Evolutionary conservation across 2,329 filamentous ascomycete species (phyloP), one percentile per base, ranked within the genome.

Genomic region (Ophiocordyceps camponoti-floridani): DNA sequence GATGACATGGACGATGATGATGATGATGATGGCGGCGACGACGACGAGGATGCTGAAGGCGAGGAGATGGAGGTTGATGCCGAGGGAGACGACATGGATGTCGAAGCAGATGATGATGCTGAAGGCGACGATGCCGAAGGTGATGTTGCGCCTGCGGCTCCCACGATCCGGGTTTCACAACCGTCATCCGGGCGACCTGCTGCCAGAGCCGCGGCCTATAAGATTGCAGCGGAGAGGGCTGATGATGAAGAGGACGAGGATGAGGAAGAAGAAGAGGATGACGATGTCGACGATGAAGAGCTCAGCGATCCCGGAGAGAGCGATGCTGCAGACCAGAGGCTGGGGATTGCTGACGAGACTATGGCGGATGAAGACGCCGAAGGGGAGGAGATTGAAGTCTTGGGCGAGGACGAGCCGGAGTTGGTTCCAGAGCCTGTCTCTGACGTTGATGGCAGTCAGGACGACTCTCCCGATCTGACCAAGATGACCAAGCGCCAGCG

Each of bases 401-500:
- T 57, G 9, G 63, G 58, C 3, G 66, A 62, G 38, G 66, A 56
- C 2, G 66, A 62, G 7, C 62, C 58, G 6, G 60, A 58, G 5
- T 62, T 61, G 16, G 23, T 23, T 23, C 62, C 60, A 2, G 62
- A 62, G 11, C 56, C 58, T 4, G 65, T 65, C 30, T 69, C 64
- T 45, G 67, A 67, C 11, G 65, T 65, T 11, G 58, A 57, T 4
- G 67, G 63, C 47, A 72, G 68, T 52, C 62, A 63, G 33, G 70
- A 59, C 5, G 72, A 64, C 40, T 69, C 70, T 4, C 71, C 68
- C 0, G 72, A 77, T 51, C 56, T 77, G 31, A 65, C 70, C 33
- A 75, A 75, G 58, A 73, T 78, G 70, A 78, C 74, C 4, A 73
- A 73, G 52, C 65, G 74, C 19, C 74, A 78, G 53, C 64, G 74